Conservation (phyloP, 2,329 filamentous ascomycete genomes). For the Cercospora sp. region DNA sequence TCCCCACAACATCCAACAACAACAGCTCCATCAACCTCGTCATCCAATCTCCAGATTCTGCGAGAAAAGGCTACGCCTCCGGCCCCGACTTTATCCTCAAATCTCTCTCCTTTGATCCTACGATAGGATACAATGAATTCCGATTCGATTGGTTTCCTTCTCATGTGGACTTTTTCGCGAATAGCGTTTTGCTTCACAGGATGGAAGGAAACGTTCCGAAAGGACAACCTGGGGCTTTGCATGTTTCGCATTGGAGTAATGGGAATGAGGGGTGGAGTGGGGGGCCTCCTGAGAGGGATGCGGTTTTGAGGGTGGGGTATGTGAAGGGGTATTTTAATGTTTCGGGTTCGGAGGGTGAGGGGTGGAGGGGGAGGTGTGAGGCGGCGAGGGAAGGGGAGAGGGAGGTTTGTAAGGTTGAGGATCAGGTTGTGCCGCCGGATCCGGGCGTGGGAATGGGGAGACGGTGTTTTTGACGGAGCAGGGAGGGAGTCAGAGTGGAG, state of each 20-base stretch:
- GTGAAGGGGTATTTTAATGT: slow-evolving; percentile 81
- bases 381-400: background rate
- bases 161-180: slow-evolving; percentile 68
- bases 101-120: slow-evolving; percentile 66
- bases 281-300: slow-evolving; percentile 66
- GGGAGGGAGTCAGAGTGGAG: background rate
- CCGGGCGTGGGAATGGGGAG: slow-evolving; percentile 20
- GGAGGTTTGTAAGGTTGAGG: slow-evolving; percentile 25
- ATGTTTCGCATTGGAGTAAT: slow-evolving; percentile 77
- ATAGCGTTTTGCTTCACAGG: slow-evolving; percentile 61
- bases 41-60: slow-evolving; percentile 66
- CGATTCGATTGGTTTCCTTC: slow-evolving; percentile 71
- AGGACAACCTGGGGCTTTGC: slow-evolving; percentile 61
- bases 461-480: slow-evolving; percentile 24
- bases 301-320: slow-evolving; percentile 65
- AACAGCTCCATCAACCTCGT: slow-evolving; percentile 69
- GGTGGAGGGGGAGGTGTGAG: background rate
- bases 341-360: slow-evolving; percentile 5
- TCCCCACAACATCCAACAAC: slow-evolving; percentile 30
- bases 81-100: slow-evolving; percentile 58
- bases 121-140: slow-evolving; percentile 70
- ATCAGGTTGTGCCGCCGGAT: slow-evolving; percentile 24
- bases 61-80: slow-evolving; percentile 60
- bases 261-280: slow-evolving; percentile 70
- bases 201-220: slow-evolving; percentile 51